Conservation (phyloP, 495 filamentous ascomycete species). For the Glonium stellatum region DNA sequence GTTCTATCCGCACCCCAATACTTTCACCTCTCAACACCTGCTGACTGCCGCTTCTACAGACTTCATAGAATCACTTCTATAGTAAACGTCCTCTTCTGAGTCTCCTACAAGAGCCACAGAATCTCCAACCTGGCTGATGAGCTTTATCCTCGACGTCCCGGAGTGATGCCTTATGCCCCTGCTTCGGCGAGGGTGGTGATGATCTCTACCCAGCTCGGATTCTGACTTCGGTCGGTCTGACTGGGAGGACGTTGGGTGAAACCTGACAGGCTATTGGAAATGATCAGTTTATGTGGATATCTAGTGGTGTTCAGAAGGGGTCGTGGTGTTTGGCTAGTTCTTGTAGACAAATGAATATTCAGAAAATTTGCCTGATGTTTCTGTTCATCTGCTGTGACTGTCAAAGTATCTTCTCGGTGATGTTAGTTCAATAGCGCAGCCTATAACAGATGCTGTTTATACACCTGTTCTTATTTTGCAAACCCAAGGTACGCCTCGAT, state of each 20-base stretch:
- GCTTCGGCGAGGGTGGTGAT: constrained; percentile 61
- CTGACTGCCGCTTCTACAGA: constrained; percentile 9
- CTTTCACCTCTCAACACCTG: not conserved
- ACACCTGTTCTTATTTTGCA: no score
- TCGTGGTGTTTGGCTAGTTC: no score
- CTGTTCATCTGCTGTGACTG: no score
- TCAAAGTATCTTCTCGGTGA: no score
- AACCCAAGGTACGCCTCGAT: no score
- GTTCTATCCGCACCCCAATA: constrained; percentile 11
- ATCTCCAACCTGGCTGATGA: constrained; percentile 72
- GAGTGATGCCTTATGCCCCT: constrained; percentile 61
- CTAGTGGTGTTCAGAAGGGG: no score
- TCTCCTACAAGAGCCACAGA: constrained; percentile 57
- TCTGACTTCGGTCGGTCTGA: constrained; percentile 57
- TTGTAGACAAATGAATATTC: no score
- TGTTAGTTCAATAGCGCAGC: no score
- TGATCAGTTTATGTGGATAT: no score
- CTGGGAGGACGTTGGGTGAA: constrained; percentile 61
- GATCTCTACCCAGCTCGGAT: constrained; percentile 58
- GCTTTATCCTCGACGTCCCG: constrained; percentile 60
- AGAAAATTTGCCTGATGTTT: no score
- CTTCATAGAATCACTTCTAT: constrained; percentile 47
- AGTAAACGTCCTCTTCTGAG: constrained; percentile 47
- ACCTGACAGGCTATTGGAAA: constrained; percentile 54
- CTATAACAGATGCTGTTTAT: no score